Evolutionary conservation across 768 basidiomycete genomes (phyloP).

Genomic region (Termitomyces sp.): DNA sequence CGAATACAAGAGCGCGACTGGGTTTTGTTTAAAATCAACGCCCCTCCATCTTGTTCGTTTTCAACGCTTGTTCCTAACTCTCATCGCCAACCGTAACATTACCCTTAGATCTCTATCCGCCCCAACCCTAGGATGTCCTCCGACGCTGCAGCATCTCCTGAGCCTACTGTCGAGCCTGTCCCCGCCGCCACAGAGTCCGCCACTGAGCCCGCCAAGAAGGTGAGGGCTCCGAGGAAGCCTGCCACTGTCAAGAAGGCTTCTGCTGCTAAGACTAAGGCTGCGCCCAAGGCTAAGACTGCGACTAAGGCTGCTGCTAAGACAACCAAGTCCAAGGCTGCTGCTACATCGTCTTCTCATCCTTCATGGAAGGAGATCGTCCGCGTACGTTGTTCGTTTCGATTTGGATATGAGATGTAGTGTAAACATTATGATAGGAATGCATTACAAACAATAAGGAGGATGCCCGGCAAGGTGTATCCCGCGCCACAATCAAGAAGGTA

Average conservation of each 20-base stretch:
- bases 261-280: constrained; percentile 12
- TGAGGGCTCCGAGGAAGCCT: constrained; percentile 18
- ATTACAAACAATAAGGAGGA: constrained; percentile 65
- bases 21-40: constrained; percentile 28
- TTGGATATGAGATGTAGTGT: neutral
- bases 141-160: constrained; percentile 19
- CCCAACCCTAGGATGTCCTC: constrained; percentile 22
- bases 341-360: constrained; percentile 32
- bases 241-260: constrained; percentile 17
- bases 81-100: neutral
- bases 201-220: constrained; percentile 12
- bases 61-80: constrained; percentile 18
- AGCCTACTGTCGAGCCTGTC: constrained; percentile 12
- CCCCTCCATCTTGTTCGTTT: constrained; percentile 10
- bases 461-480: constrained; percentile 68
- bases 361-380: constrained; percentile 56
- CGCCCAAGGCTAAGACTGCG: constrained; percentile 26
- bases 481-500: constrained; percentile 80
- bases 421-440: constrained; percentile 52
- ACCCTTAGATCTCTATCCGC: neutral
- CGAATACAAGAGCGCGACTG: constrained; percentile 8
- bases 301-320: constrained; percentile 25
- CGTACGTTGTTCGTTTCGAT: constrained; percentile 23
- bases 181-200: constrained; percentile 6
- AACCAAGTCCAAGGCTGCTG: constrained; percentile 21